Evolutionary conservation across 306 rosid species (phyloP), one percentile per base, ranked within the genome.

Genomic region (Hippophae rhamnoides): DNA sequence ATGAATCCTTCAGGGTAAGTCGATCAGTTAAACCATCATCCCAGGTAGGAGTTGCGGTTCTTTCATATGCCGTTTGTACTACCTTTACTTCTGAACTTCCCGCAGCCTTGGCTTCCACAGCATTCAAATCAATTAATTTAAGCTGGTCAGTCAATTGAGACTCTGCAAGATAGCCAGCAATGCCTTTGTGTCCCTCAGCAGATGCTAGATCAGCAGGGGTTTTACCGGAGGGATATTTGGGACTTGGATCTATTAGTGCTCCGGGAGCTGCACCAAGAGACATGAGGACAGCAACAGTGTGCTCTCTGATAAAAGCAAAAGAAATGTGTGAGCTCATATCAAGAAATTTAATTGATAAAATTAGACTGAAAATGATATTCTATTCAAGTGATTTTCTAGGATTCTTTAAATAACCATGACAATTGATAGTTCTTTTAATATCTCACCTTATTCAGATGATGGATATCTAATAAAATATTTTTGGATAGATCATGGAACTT

Each of bases 121-220:
- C 47, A 57, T 82, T 84, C 71, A 89, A 63, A 64, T 78, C 74
- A 70, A 89, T 76, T 65, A 76, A 76, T 64, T 47, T 18, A 25
- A 90, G 86, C 45, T 82, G 94, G 14, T 80, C 74, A 62, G 77
- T 77, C 56, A 86, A 64, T 38, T 69, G 76, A 66, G 79, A 71
- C 54, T 86, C 90, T 49, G 94, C 88, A 65, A 90, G 95, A 82
- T 80, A 86, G 60, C 94, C 97, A 53, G 95, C 87, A 63, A 90
- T 86, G 69, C 97, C 97, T 71, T 90, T 86, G 78, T 86, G 95
- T 58, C 94, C 95, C 56, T 74, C 78, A 41, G 67, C 77, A 55
- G 86, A 86, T 42, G 97, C 95, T 64, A 90, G 79, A 69, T 86
- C 97, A 11, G 95, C 88, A 58, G 97, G 94, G 62, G 94, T 77